A percentile compares a stretch with the other conserved stretches of the same genome.
These are phyloP conservation scores for Lodderomyces jiufengensis DNA, from an alignment of 1,139 yeast species.

Conservation along the genomic window DNA sequence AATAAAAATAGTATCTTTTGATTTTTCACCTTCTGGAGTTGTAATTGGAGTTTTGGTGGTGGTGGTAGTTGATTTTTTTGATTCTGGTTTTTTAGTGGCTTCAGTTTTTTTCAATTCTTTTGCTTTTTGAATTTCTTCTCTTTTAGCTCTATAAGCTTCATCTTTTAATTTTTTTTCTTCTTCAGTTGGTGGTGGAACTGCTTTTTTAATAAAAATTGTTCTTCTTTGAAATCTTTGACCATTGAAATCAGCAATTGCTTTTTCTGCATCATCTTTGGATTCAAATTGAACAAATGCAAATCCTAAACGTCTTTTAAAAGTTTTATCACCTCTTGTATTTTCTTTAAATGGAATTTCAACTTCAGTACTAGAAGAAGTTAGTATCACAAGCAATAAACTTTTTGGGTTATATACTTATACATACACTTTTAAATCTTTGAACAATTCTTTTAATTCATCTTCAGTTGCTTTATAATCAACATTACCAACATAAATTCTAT, in stretches of 20 bases:
- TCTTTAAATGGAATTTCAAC: conserved; percentile 43
- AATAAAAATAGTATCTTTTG: conserved; percentile 53
- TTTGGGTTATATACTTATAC: conserved; percentile 16
- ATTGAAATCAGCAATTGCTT: conserved; percentile 42
- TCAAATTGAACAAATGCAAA: conserved; percentile 54
- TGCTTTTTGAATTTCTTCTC: conserved; percentile 23
- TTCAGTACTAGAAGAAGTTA: conserved; percentile 19
- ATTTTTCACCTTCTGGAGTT: conserved; percentile 51
- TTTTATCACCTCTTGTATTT: conserved; percentile 28
- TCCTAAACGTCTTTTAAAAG: conserved; percentile 42
- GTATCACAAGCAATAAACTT: too few species aligned
- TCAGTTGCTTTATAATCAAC: conserved; percentile 52
- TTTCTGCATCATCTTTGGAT: conserved; percentile 45
- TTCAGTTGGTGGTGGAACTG: conserved; percentile 51
- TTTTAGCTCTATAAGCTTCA: conserved; percentile 37
- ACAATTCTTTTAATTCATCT: conserved; percentile 44
- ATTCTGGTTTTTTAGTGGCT: conserved; percentile 15
- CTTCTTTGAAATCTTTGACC: conserved; percentile 47
- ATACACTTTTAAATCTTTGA: conserved; percentile 37
- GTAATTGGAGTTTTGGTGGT: conserved; percentile 13
- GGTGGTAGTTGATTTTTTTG: conserved; percentile 8
- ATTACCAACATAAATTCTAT: conserved; percentile 50
- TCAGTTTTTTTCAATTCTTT: conserved; percentile 19
- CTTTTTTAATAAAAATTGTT: conserved; percentile 47
- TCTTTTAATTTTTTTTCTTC: conserved; percentile 40